These are phyloP conservation scores for Microthyrium microscopicum DNA, from an alignment of 2,329 filamentous ascomycete species.

Conservation along the genomic window DNA sequence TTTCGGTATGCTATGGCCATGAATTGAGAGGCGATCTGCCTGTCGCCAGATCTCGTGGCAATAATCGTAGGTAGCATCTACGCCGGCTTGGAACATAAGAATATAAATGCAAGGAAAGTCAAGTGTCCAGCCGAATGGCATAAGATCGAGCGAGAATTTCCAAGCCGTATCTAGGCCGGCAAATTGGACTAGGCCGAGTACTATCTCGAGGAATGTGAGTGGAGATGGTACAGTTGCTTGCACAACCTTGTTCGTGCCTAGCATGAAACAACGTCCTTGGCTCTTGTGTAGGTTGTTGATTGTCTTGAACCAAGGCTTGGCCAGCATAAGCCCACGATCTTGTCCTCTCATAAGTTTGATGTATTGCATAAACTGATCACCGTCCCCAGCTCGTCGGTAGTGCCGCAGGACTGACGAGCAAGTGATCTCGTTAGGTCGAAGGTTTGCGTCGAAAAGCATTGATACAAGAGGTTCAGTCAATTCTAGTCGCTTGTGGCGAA, in stretches of 20 bases:
- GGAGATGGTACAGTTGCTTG: constrained; percentile 5
- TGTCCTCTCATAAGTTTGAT: constrained; percentile 26
- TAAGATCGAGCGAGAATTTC: neutral
- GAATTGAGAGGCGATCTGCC: too few species aligned
- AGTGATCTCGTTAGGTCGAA: constrained; percentile 30
- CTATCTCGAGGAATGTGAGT: constrained; percentile 2
- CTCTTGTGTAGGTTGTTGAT: constrained; percentile 18
- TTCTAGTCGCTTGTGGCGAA: constrained; percentile 5
- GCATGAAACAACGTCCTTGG: constrained; percentile 11
- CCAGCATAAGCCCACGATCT: constrained; percentile 22
- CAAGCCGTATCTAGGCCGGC: neutral
- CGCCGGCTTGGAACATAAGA: too few species aligned
- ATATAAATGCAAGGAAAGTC: too few species aligned
- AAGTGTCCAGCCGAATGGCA: too few species aligned
- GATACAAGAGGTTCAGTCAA: constrained; percentile 17
- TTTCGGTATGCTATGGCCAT: too few species aligned
- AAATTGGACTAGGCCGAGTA: constrained; percentile 6
- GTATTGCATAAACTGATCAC: constrained; percentile 20
- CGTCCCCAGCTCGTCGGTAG: constrained; percentile 18
- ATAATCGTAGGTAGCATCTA: too few species aligned
- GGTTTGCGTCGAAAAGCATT: constrained; percentile 19
- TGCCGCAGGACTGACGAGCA: constrained; percentile 24
- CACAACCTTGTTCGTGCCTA: constrained; percentile 8
- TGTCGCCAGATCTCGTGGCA: too few species aligned
- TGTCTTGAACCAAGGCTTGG: constrained; percentile 20